Evolutionary conservation across 2,329 filamentous ascomycete species (phyloP), one percentile per base, ranked within the genome.

Genomic region (Fusarium graminum): DNA sequence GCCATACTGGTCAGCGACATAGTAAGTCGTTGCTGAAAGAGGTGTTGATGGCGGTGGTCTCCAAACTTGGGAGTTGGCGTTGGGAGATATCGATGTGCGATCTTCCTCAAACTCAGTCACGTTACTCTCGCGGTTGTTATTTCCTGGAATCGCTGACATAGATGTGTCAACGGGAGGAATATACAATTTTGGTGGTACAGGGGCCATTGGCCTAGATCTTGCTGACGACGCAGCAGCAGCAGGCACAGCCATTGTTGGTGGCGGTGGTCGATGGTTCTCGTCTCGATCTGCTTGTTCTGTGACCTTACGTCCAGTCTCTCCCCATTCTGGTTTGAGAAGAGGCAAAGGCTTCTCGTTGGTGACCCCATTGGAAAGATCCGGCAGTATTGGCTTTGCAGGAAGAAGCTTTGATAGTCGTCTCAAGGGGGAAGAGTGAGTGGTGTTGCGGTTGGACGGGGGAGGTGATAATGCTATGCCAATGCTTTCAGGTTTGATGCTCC

Each of bases 21-120:
- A 86, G 42, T 80, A 79, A 1, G 81, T 80, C 4, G 79, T 78
- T 1, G 81, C 80, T 3, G 82, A 82, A 39, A 78, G 75, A 2
- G 83, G 80, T 19, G 80, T 81, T 3, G 77, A 76, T 4, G 80
- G 79, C 0, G 83, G 83, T 7, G 82, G 83, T 13, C 82, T 77
- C 84, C 84, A 86, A 43, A 85, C 80, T 54, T 82, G 79, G 13
- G 66, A 80, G 69, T 45, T 78, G n/a, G 65, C 80, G 69, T 47
- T 78, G 25, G 71, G 73, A 5, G 77, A 75, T 44, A 70, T 43
- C 42, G 80, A 76, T 68, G 76, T 46, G 57, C 76, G 75, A 59
- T 83, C 81, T 74, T 86, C 81, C 61, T 86, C 83, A 58, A 86
- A 83, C 74, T 87, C 80, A 10, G 84, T 82, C 63, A 85, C 75